Evolutionary conservation across 345 rosid species (phyloP), one percentile per base, ranked within the genome.

Genomic region (Populus simonii): DNA sequence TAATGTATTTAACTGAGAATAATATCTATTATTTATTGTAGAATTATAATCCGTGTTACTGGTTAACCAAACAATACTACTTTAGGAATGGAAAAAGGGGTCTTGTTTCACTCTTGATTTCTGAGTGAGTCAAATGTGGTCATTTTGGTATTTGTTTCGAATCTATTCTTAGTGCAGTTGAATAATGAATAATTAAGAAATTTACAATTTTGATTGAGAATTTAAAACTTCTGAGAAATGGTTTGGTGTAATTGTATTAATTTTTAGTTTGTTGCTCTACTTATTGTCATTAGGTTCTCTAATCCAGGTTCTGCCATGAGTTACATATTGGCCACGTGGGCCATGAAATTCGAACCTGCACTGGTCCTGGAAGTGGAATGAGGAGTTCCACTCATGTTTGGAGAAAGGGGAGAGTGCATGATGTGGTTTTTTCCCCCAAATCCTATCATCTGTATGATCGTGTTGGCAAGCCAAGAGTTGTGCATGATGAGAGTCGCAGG

Each of bases 371-470:
- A 31, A 93, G 96, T 23, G 92, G 92, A 72, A 72, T 82, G 7
- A 89, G 98, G 74, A 86, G 85, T 59, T 94, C 90, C 7, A 88
- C 88, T 77, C 98, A 93, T 77, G 89, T 88, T 20, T 92, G 99
- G 98, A 87, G 86, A 81, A 90, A 83, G 71, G 96, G 97, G 70
- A 83, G 93, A 72, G 85, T 82, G 3, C 66, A 59, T 10, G 91
- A 90, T 73, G 90, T 90, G 10, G 83, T 93, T 4, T 83, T 85
- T 74, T 90, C 87, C 84, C 92, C 98, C 0, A 90, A 90, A 72
- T 86, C 92, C 83, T 95, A 83, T 76, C 99, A 93, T 83, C 92
- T 95, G 63, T 83, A 84, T 65, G 99, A 93, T 78, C 94, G 97
- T 70, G 99, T 90, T 74, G 89, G 96, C 68, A 92, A 89, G 78